These are phyloP conservation scores for Debaryomyces maramus DNA, from an alignment of 805 yeast genomes.

Conservation along the genomic window DNA sequence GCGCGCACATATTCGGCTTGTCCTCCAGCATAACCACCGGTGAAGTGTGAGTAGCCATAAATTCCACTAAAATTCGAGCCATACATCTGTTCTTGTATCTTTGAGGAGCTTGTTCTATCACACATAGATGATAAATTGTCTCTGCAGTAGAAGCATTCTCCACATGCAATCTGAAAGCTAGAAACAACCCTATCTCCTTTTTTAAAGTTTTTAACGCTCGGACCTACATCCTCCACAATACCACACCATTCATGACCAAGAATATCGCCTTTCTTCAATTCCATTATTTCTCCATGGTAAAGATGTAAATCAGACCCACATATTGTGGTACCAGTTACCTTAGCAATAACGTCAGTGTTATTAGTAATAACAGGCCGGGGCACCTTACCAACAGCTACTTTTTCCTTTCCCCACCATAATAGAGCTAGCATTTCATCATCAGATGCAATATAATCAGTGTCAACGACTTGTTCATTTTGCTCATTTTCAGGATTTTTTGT, in stretches of 20 bases:
- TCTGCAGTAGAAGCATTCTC: conserved; percentile 1
- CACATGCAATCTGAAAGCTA: neutral
- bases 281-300: conserved; percentile 1
- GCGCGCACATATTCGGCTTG: conserved; percentile 2
- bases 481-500: no score
- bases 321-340: neutral
- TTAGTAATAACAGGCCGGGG: neutral
- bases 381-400: neutral
- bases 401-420: neutral
- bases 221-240: conserved; percentile 57
- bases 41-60: neutral
- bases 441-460: neutral
- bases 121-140: conserved; percentile 1
- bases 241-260: conserved; percentile 71
- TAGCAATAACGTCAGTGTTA: neutral
- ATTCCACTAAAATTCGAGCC: neutral
- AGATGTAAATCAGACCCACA: conserved; percentile 5
- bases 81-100: neutral
- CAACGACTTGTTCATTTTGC: no score
- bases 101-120: neutral
- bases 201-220: conserved; percentile 47
- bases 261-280: neutral
- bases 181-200: conserved; percentile 65
- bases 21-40: conserved; percentile 4
- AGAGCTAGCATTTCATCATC: neutral